Evolutionary conservation across 1,284 basidiomycete genomes (phyloP), one percentile per base, ranked within the genome.

Genomic region (Ustilago xerochloae): DNA sequence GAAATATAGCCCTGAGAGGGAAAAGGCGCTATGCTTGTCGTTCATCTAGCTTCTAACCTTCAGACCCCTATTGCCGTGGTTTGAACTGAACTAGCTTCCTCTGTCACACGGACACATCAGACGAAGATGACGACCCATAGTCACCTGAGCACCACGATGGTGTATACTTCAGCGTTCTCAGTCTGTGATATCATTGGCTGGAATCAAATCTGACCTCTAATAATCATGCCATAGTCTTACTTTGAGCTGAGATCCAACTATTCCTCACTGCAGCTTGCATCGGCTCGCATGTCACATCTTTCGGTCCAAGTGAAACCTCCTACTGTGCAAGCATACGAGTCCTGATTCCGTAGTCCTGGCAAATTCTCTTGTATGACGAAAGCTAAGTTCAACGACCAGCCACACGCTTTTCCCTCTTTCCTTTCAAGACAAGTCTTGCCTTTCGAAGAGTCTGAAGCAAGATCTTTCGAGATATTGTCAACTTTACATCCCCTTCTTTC

Each of bases 271-370:
- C 49, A 46, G 58, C 30, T 47, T 30, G 43, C 35, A 53, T 41
- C n/a, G 59, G 59, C 59, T 53, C 51, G 59, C 51, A 61, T 53
- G 29, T 16, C 22, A 51, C 59, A 61, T 60, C n/a, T n/a, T n/a
- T n/a, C n/a, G 26, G n/a, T n/a, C n/a, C n/a, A n/a, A n/a, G n/a
- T n/a, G n/a, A n/a, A n/a, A n/a, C n/a, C n/a, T n/a, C n/a, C n/a
- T n/a, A n/a, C n/a, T n/a, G n/a, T n/a, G n/a, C n/a, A n/a, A n/a
- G n/a, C n/a, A n/a, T n/a, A n/a, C n/a, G n/a, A n/a, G n/a, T n/a
- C n/a, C n/a, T n/a, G n/a, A n/a, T n/a, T n/a, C n/a, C n/a, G n/a
- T n/a, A n/a, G n/a, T n/a, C n/a, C n/a, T n/a, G n/a, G n/a, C n/a
- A n/a, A n/a, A n/a, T n/a, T n/a, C n/a, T n/a, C n/a, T n/a, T n/a